These are phyloP conservation scores for Psilocybe cyanescens DNA, from an alignment of 768 basidiomycete genomes.

Conservation along the genomic window DNA sequence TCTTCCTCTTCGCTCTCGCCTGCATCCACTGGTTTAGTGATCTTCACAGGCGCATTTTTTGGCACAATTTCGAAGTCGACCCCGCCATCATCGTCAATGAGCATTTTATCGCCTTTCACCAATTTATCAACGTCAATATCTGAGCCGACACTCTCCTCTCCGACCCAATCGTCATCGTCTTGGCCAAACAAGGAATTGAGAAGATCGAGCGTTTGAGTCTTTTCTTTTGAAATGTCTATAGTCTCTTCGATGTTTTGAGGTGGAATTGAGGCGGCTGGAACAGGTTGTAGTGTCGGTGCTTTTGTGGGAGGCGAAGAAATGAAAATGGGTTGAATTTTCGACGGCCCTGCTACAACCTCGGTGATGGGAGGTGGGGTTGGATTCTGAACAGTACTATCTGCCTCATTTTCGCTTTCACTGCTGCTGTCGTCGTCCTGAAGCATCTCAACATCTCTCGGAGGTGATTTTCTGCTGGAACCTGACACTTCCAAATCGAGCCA, in stretches of 20 bases:
- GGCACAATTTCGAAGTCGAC: conserved; percentile 40
- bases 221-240: conserved; percentile 46
- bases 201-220: conserved; percentile 47
- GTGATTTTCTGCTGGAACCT: conserved; percentile 15
- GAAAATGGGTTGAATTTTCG: background rate
- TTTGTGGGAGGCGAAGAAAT: conserved; percentile 3
- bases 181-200: conserved; percentile 57
- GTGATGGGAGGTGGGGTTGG: conserved; percentile 1
- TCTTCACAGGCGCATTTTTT: conserved; percentile 14
- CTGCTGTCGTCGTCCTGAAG: conserved; percentile 11
- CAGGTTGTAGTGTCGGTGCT: background rate
- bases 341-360: conserved; percentile 6
- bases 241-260: conserved; percentile 14
- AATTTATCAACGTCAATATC: conserved; percentile 52
- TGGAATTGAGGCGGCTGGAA: background rate
- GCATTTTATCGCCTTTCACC: conserved; percentile 25
- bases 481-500: conserved; percentile 56
- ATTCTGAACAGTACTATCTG: background rate
- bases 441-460: conserved; percentile 15
- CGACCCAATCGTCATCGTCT: conserved; percentile 60
- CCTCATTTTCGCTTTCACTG: conserved; percentile 17
- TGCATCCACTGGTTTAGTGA: background rate
- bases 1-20: conserved; percentile 15
- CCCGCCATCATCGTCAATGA: conserved; percentile 29
- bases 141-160: conserved; percentile 58